These are phyloP conservation scores for Obba rivulosa DNA, from an alignment of 768 basidiomycete species.

Conservation along the genomic window DNA sequence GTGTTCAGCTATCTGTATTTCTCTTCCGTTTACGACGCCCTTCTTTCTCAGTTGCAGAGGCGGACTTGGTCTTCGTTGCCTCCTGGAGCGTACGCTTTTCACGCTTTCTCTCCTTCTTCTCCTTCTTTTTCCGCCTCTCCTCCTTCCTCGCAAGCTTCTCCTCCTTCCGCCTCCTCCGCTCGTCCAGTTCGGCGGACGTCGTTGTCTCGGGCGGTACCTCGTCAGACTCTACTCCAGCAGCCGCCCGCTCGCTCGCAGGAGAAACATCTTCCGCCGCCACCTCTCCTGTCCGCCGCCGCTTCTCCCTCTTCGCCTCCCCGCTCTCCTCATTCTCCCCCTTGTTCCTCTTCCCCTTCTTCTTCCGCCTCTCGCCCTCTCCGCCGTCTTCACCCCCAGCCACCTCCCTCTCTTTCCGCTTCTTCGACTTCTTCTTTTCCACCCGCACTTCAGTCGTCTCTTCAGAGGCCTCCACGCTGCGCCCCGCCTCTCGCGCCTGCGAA, in stretches of 20 bases:
- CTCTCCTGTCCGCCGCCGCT: constrained; percentile 10
- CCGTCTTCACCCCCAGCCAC: background rate
- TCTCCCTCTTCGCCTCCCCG: constrained; percentile 5
- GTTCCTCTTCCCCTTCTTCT: constrained; percentile 6
- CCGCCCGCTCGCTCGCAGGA: background rate
- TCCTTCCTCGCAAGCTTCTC: constrained; percentile 23
- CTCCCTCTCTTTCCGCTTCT: constrained; percentile 2
- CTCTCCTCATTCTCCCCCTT: constrained; percentile 1
- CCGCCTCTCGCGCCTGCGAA: background rate
- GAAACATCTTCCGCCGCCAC: constrained; percentile 2
- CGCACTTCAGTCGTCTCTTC: background rate
- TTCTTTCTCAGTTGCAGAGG: no score
- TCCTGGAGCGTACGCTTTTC: background rate
- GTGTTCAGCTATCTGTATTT: no score
- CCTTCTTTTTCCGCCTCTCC: constrained; percentile 13
- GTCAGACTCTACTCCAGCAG: background rate
- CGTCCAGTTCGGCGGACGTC: constrained; percentile 12
- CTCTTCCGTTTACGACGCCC: no score
- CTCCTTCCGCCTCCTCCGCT: constrained; percentile 17
- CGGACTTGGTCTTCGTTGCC: no score
- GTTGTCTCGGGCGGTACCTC: background rate
- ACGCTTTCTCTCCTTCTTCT: constrained; percentile 1
- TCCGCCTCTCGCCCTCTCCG: background rate
- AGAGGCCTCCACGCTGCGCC: background rate
- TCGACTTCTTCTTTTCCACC: constrained; percentile 11